Evolutionary conservation across 2,329 filamentous ascomycete species (phyloP).

Genomic region (Leptodontidium sp.): DNA sequence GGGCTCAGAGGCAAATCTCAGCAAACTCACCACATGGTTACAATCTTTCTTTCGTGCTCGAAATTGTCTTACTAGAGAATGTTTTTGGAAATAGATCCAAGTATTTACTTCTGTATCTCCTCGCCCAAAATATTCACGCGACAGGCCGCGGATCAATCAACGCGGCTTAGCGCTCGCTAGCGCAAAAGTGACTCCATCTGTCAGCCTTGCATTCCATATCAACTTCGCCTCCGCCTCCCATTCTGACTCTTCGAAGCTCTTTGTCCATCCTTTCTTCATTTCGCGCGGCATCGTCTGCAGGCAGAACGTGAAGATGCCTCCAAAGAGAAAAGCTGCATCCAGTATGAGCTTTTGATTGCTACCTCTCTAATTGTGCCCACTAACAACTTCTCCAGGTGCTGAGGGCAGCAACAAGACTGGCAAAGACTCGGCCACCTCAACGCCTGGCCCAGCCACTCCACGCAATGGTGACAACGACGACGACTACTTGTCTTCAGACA

Average conservation of each 20-base stretch:
- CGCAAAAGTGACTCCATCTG: constrained; percentile 19
- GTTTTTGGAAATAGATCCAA: not conserved
- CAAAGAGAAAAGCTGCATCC: constrained; percentile 73
- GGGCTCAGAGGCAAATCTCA: constrained; percentile 1
- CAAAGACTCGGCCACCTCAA: constrained; percentile 64
- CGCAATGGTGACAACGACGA: constrained; percentile 64
- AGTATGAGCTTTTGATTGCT: constrained; percentile 51
- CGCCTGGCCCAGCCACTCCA: constrained; percentile 67
- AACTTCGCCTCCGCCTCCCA: constrained; percentile 28
- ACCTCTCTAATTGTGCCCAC: constrained; percentile 41
- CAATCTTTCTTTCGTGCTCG: not conserved
- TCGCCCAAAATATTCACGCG: constrained; percentile 22
- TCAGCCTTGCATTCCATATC: constrained; percentile 31
- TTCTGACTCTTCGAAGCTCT: constrained; percentile 27
- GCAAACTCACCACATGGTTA: constrained; percentile 43
- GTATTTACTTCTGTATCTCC: not conserved
- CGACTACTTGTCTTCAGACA: constrained; percentile 52
- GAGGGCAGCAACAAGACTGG: constrained; percentile 62
- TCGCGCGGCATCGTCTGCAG: constrained; percentile 34
- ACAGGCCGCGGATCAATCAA: constrained; percentile 2
- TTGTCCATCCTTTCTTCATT: constrained; percentile 31
- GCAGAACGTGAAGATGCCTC: constrained; percentile 62
- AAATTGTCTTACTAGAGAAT: not conserved
- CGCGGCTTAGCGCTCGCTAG: constrained; percentile 21
- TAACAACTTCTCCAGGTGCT: constrained; percentile 50